Evolutionary conservation across 2,329 filamentous ascomycete species (phyloP).

Genomic region (Cladophialophora bantiana): DNA sequence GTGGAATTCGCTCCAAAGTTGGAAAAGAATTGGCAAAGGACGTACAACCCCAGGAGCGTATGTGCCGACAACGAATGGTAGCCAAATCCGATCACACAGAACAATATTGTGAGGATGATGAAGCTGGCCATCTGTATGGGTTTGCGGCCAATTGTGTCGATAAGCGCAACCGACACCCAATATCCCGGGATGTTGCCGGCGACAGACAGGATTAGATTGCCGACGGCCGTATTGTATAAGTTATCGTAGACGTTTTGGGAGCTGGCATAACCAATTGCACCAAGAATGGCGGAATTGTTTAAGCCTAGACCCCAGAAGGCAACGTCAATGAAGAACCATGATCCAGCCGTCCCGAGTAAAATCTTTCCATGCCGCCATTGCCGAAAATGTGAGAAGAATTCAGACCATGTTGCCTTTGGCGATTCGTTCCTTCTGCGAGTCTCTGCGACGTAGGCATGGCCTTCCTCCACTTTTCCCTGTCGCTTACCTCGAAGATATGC

Average conservation of each 20-base stretch:
- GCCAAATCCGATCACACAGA: conserved; percentile 68
- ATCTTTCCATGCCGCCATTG: conserved; percentile 75
- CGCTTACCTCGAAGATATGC: conserved; percentile 47
- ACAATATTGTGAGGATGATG: conserved; percentile 64
- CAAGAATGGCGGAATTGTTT: conserved; percentile 76
- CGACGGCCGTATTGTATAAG: conserved; percentile 76
- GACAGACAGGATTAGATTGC: conserved; percentile 78
- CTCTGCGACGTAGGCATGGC: neutral
- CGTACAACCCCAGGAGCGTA: conserved; percentile 66
- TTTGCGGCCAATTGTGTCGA: conserved; percentile 78
- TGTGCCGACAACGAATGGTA: conserved; percentile 58
- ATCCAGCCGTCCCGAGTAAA: conserved; percentile 77
- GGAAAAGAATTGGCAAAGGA: conserved; percentile 71
- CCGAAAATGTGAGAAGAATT: conserved; percentile 75
- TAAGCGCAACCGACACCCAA: conserved; percentile 77
- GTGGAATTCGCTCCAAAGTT: conserved; percentile 71
- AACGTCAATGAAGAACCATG: conserved; percentile 81
- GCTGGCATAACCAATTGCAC: conserved; percentile 73
- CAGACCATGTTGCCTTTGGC: conserved; percentile 73
- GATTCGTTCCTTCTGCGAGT: conserved; percentile 49
- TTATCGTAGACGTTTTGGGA: conserved; percentile 70
- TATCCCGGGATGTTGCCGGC: conserved; percentile 82
- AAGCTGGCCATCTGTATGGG: conserved; percentile 74
- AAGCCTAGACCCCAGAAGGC: conserved; percentile 71
- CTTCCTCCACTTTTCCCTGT: conserved; percentile 8